Evolutionary conservation across 2,329 filamentous ascomycete species (phyloP), one percentile per base, ranked within the genome.

Genomic region (Arthrinium puccinioides): DNA sequence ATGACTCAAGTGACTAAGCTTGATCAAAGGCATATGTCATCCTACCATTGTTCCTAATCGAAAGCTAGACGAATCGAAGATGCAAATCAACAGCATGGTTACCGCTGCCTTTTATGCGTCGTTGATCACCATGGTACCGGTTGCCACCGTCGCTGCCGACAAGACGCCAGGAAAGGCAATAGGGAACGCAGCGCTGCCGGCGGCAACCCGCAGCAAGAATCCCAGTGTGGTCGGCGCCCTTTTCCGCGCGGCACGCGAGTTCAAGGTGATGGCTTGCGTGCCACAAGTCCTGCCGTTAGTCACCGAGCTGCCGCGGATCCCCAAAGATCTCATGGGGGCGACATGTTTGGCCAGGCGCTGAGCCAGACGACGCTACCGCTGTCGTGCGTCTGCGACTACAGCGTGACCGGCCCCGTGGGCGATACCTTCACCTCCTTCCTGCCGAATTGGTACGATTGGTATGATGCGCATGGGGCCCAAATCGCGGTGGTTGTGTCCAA

Each of bases 391-490:
- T 53, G 51, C 44, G 37, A 40, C 11, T 53, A 52, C 40, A 42
- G 39, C 3, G 30, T 53, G 35, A 53, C 49, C 6, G 51, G 49
- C 8, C 9, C 38, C n/a, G 43, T 38, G 15, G 49, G 48, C 18
- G 41, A 38, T 2, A 34, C 37, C 2, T 51, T 46, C 25, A 50
- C 51, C 3, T 28, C 36, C 29, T 53, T 47, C 37, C 36, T 53
- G 34, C 51, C 51, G 3, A 28, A 38, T 2, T 50, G 50, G 48
- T 53, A 53, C 37, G 30, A 32, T 37, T 53, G 51, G 51, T 51
- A 52, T 40, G 32, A 42, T 24, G 36, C 16, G 6, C 37, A 51
- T 26, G 41, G 41, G 31, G 38, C 28, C 14, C 41, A 38, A 11
- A 42, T 53, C 23, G 38, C 32, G 23, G 34, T 20, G 8, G 25